Evolutionary conservation across 768 basidiomycete genomes (phyloP).

Genomic region (Rhizopogon vinicolor): DNA sequence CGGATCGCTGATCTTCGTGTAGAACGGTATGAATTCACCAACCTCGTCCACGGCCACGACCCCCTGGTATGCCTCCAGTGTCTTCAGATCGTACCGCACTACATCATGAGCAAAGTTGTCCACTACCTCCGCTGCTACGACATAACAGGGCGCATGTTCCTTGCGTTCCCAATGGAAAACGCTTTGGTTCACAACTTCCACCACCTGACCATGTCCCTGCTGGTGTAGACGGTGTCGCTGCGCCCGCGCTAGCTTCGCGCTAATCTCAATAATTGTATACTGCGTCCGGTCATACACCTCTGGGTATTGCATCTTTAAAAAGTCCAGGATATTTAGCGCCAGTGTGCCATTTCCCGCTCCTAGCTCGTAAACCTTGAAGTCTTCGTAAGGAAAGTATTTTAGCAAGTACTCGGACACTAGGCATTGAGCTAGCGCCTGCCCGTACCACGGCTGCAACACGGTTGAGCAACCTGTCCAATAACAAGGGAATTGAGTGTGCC

Average conservation of each 20-base stretch:
- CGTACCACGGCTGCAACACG: conserved; percentile 80
- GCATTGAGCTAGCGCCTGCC: conserved; percentile 84
- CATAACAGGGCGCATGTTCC: conserved; percentile 84
- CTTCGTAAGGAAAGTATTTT: conserved; percentile 94
- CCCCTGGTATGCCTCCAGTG: conserved; percentile 80
- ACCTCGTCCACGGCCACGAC: conserved; percentile 71
- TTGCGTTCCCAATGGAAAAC: conserved; percentile 80
- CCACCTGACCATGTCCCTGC: conserved; percentile 38
- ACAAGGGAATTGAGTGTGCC: not conserved
- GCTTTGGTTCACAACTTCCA: conserved; percentile 67
- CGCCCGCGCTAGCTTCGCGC: conserved; percentile 63
- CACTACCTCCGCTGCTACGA: conserved; percentile 95
- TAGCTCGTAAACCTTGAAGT: conserved; percentile 94
- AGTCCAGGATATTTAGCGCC: conserved; percentile 83
- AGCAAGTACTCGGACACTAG: conserved; percentile 89
- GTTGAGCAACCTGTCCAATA: conserved; percentile 4
- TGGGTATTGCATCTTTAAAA: conserved; percentile 70
- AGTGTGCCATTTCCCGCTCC: conserved; percentile 98
- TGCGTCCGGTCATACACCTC: conserved; percentile 91
- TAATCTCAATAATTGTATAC: conserved; percentile 96
- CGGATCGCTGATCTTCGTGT: conserved; percentile 81
- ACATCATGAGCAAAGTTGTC: conserved; percentile 98
- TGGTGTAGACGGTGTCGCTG: conserved; percentile 65
- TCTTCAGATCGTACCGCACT: conserved; percentile 81
- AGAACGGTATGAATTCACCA: conserved; percentile 82